A percentile compares a stretch with the other conserved stretches of the same genome.
phyloP scores from a whole-genome alignment of 352 stramenopile genomes.

The Pythium scleroteichum region DNA sequence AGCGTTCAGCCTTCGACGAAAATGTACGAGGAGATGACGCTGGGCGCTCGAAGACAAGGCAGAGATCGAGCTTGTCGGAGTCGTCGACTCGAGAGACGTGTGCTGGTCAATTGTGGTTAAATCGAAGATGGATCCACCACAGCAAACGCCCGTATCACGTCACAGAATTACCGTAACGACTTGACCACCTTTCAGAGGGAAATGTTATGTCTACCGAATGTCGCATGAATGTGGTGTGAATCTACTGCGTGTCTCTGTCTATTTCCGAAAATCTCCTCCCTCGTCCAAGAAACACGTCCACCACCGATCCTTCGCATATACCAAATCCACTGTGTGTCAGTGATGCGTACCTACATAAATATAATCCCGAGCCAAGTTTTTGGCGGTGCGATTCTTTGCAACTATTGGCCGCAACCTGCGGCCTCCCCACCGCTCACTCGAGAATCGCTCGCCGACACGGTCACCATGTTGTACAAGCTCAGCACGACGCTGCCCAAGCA shows the following conservation, averaged over 20 bases:
- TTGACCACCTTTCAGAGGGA: too few relatives aligned
- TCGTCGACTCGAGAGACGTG: slow-evolving; percentile 12
- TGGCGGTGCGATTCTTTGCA: slow-evolving; percentile 49
- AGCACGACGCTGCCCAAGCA: slow-evolving; percentile 71
- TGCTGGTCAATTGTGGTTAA: slow-evolving; percentile 20
- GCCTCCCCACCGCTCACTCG: slow-evolving; percentile 23
- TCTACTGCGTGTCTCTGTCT: not conserved
- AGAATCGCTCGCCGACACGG: not conserved
- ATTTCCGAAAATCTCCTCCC: not conserved
- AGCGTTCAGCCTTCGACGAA: not conserved
- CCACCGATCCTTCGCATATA: too few relatives aligned
- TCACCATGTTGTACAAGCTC: slow-evolving; percentile 59
- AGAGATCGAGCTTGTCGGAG: not conserved
- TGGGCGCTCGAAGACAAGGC: not conserved
- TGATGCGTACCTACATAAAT: not conserved
- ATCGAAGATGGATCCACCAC: too few relatives aligned
- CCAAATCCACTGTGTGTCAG: too few relatives aligned
- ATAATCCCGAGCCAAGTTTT: slow-evolving; percentile 5
- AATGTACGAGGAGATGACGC: too few relatives aligned
- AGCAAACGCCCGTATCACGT: too few relatives aligned
- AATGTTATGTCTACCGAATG: not conserved
- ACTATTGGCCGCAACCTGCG: slow-evolving; percentile 35
- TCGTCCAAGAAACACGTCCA: not conserved
- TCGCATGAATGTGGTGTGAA: not conserved
- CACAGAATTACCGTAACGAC: too few relatives aligned